Base-by-base conservation (phyloP, 2,329 filamentous ascomycete genomes). In the Xylaria arbuscula region DNA sequence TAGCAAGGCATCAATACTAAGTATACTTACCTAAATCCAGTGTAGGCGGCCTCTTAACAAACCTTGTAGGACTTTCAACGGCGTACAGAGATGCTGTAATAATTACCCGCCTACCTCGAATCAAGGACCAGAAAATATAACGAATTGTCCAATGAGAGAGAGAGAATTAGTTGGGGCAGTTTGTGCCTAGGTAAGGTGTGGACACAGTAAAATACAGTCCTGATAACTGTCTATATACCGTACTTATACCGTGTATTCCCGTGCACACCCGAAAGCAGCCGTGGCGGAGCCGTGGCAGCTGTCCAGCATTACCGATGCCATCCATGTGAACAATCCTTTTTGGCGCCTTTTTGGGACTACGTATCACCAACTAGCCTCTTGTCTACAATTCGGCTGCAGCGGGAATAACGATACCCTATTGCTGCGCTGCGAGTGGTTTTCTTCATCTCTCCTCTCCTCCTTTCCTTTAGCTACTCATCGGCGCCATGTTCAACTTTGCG, bases 401-500 rank as follows among this genome's bases (percentile, higher is more conserved):
- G 59, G 42, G 51, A 54, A 28, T n/a, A 62, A 32, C 47, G 56
- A 57, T 61, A 70, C 53, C 65, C 54, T 56, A 57, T 69, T 50
- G 60, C 56, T 51, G 34, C 45, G 19, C 45, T 47, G 40, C 53
- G 17, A 55, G 54, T 64, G 38, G 42, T 51, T 58, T 24, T 10
- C 34, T 32, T n/a, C 28, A 13, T 57, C 55, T 53, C 45, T 22
- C 53, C 40, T 38, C 45, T 58, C 24, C 42, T 56, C 24, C 32
- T 58, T 56, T 42, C 64, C 55, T 50, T 51, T 53, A 54, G 28
- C 38, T 40, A 55, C 53, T 54, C 40, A 54, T 57, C 56, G 68
- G 72, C 81, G 88, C 77, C 78, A 98, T 97, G 94, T 97, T 94
- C 87, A 96, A 91, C 84, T 85, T 97, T 81, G 91, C 91, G 81